Evolutionary conservation across 2,329 filamentous ascomycete species (phyloP).

Genomic region (Stagonosporopsis chrysanthemi): DNA sequence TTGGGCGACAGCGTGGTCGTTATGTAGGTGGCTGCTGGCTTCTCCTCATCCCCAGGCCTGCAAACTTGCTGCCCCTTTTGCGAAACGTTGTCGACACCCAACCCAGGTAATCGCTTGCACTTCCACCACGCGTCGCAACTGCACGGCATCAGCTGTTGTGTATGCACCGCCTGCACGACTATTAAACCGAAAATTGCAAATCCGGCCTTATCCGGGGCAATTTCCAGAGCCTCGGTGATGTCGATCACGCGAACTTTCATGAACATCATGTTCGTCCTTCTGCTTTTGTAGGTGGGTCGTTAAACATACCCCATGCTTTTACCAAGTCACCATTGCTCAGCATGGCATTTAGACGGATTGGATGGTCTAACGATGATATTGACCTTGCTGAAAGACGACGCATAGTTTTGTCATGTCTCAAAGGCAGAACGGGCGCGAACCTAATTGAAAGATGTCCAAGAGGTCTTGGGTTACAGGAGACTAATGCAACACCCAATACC

Average conservation of each 20-base stretch:
- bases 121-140: background rate
- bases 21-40: no score
- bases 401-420: constrained; percentile 1
- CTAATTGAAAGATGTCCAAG: background rate
- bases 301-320: background rate
- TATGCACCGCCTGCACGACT: background rate
- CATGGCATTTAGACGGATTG: background rate
- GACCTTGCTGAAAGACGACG: background rate
- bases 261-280: background rate
- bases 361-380: background rate
- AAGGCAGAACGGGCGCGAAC: background rate
- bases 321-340: background rate
- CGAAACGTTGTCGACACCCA: no score
- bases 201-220: background rate
- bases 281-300: background rate
- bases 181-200: background rate
- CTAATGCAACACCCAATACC: background rate
- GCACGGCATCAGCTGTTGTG: background rate
- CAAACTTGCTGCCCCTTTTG: no score
- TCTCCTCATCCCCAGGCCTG: no score
- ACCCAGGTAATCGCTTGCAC: no score
- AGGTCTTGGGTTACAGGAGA: background rate
- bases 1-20: no score
- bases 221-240: background rate
- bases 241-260: background rate